Evolutionary conservation across 352 stramenopile genomes (phyloP).

Genomic region (Globisporangium spiculum): DNA sequence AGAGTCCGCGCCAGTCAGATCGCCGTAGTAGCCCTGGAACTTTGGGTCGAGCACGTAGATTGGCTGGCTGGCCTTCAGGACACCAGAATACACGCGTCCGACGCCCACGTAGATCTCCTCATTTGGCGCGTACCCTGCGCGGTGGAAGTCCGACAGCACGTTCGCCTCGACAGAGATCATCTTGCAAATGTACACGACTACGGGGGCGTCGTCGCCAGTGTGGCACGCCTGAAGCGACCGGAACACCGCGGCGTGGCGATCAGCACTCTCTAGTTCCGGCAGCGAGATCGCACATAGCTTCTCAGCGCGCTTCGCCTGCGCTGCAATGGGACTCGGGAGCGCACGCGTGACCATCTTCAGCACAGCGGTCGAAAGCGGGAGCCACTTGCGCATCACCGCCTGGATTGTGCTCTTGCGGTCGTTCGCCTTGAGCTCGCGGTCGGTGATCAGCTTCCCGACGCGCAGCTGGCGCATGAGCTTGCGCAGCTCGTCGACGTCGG

Average conservation of each 20-base stretch:
- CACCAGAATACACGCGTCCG: constrained; percentile 88
- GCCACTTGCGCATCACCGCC: constrained; percentile 86
- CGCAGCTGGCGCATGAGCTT: constrained; percentile 69
- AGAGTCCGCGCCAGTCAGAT: constrained; percentile 25
- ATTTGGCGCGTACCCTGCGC: constrained; percentile 36
- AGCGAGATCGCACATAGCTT: constrained; percentile 60
- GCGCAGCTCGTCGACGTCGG: constrained; percentile 47
- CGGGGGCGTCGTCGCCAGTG: constrained; percentile 51
- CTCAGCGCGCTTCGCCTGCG: constrained; percentile 67
- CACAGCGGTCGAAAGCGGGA: constrained; percentile 83
- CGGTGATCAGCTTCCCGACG: constrained; percentile 60
- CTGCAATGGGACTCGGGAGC: constrained; percentile 70
- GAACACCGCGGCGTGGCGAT: constrained; percentile 40
- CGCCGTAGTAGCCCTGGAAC: constrained; percentile 65
- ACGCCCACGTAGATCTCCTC: constrained; percentile 91
- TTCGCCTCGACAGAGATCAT: constrained; percentile 87
- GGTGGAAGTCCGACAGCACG: constrained; percentile 77
- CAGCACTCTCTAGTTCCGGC: constrained; percentile 25
- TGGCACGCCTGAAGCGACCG: constrained; percentile 56
- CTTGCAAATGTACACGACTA: constrained; percentile 92
- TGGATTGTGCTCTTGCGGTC: constrained; percentile 64
- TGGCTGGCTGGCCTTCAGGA: constrained; percentile 52
- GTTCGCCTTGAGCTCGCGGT: constrained; percentile 68
- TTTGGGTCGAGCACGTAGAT: constrained; percentile 89
- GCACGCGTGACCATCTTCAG: constrained; percentile 89